A percentile compares a stretch with the other conserved stretches of the same genome.
These are phyloP conservation scores for Elongisporangium senticosum DNA, from an alignment of 352 stramenopile genomes.

Conservation along the genomic window DNA sequence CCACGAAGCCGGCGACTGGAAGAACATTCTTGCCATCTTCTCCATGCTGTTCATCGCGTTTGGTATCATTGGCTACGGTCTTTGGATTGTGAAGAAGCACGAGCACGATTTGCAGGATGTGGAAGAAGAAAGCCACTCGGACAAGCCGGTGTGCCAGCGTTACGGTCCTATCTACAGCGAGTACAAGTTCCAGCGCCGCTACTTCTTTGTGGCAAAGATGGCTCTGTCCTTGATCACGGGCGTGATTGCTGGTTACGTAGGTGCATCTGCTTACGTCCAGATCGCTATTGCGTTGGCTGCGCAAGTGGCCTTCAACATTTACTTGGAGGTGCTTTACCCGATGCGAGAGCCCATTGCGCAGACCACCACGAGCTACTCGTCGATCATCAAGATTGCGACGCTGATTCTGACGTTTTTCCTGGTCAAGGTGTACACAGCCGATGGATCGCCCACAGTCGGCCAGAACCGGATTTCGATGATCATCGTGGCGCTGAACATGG, in stretches of 20 bases:
- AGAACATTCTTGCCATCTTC: constrained; percentile 53
- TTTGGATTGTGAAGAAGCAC: constrained; percentile 62
- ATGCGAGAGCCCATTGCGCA: constrained; percentile 65
- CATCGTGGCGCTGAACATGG: too few relatives aligned
- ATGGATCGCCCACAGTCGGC: too few relatives aligned
- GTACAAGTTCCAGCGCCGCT: constrained; percentile 85
- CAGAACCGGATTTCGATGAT: too few relatives aligned
- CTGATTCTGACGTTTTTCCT: constrained; percentile 71
- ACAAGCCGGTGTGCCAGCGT: constrained; percentile 80
- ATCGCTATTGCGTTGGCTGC: constrained; percentile 44
- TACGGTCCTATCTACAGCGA: constrained; percentile 82
- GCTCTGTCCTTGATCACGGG: constrained; percentile 56
- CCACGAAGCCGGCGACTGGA: constrained; percentile 47
- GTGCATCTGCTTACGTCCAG: constrained; percentile 37
- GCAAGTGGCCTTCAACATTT: constrained; percentile 69
- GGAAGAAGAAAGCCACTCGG: constrained; percentile 61
- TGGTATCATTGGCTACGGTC: constrained; percentile 79
- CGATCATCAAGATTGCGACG: constrained; percentile 70
- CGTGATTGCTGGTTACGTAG: constrained; percentile 49
- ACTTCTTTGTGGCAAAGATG: constrained; percentile 81
- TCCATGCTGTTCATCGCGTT: constrained; percentile 60
- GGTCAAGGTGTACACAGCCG: constrained; percentile 16
- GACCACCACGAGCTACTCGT: constrained; percentile 64
- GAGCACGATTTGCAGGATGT: constrained; percentile 72
- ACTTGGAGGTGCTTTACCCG: constrained; percentile 57